These are phyloP conservation scores for Kwoniella europaea DNA, from an alignment of 768 basidiomycete species.

Conservation along the genomic window DNA sequence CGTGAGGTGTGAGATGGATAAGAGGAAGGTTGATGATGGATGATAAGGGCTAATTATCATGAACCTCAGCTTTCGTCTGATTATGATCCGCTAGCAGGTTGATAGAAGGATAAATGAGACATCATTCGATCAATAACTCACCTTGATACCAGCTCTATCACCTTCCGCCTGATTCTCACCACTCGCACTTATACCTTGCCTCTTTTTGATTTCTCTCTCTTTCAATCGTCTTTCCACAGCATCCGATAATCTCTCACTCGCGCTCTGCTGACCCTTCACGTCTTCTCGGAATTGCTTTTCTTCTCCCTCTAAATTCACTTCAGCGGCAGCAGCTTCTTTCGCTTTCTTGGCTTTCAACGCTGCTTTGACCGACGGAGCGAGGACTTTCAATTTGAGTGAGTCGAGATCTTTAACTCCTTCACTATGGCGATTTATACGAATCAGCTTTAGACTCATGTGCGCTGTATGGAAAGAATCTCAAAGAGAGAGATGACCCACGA, in stretches of 20 bases:
- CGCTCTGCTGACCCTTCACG: constrained; percentile 5
- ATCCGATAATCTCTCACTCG: constrained; percentile 8
- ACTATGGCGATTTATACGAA: constrained; percentile 42
- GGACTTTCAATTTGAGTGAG: constrained; percentile 58
- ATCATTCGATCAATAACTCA: constrained; percentile 25
- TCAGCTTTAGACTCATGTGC: background rate
- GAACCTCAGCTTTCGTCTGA: background rate
- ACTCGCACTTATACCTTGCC: constrained; percentile 1
- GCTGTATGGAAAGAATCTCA: background rate
- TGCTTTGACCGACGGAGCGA: constrained; percentile 31
- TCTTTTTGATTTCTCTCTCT: constrained; percentile 6
- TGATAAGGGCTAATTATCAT: constrained; percentile 69
- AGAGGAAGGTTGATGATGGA: constrained; percentile 78
- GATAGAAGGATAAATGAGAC: too few species aligned
- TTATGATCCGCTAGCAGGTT: background rate
- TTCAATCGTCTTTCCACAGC: constrained; percentile 11
- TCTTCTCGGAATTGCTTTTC: constrained; percentile 9
- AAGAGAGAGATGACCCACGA: constrained; percentile 63
- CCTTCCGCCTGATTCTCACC: constrained; percentile 37
- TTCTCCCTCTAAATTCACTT: constrained; percentile 8
- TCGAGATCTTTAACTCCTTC: constrained; percentile 60
- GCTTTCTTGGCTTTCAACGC: constrained; percentile 31
- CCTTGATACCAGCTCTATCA: constrained; percentile 57
- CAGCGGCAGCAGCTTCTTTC: constrained; percentile 4
- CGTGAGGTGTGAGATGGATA: constrained; percentile 71